Conservation (phyloP, 2,329 filamentous ascomycete species). For the Xylariales sp. region DNA sequence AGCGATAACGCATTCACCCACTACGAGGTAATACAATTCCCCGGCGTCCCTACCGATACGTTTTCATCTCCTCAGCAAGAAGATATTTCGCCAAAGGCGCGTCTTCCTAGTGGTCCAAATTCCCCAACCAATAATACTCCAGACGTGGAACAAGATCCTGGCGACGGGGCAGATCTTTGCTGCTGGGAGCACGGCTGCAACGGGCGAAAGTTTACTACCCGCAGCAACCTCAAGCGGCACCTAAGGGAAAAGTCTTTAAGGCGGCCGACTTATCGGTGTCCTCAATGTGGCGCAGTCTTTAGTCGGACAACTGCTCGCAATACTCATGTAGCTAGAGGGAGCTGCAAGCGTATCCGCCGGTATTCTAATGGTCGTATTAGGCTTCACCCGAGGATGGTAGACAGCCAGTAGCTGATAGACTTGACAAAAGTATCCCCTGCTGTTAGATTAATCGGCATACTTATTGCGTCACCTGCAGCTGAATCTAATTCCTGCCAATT, state of each 20-base stretch:
- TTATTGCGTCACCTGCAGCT: too few relatives aligned
- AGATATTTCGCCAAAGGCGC: not conserved
- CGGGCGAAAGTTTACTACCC: conserved; percentile 90
- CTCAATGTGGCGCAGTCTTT: conserved; percentile 4
- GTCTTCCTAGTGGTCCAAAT: not conserved
- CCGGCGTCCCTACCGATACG: too few relatives aligned
- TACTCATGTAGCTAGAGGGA: conserved; percentile 4
- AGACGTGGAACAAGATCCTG: not conserved
- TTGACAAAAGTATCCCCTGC: too few relatives aligned
- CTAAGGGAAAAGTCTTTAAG: conserved; percentile 77
- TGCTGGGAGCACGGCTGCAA: conserved; percentile 98
- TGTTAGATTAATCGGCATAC: too few relatives aligned
- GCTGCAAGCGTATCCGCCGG: conserved; percentile 1
- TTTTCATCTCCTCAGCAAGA: too few relatives aligned
- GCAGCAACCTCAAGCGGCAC: conserved; percentile 88
- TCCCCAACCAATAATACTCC: not conserved
- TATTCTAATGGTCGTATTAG: conserved; percentile 1
- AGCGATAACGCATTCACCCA: not conserved
- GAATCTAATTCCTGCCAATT: too few relatives aligned
- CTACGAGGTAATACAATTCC: not conserved
- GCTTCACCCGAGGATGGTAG: not conserved
- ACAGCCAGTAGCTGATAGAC: too few relatives aligned
- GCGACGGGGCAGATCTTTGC: not conserved
- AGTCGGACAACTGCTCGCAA: conserved; percentile 5
- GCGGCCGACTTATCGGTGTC: conserved; percentile 2